Evolutionary conservation across 805 yeast species (phyloP).

Genomic region (Ogataea trehaloabstinens): DNA sequence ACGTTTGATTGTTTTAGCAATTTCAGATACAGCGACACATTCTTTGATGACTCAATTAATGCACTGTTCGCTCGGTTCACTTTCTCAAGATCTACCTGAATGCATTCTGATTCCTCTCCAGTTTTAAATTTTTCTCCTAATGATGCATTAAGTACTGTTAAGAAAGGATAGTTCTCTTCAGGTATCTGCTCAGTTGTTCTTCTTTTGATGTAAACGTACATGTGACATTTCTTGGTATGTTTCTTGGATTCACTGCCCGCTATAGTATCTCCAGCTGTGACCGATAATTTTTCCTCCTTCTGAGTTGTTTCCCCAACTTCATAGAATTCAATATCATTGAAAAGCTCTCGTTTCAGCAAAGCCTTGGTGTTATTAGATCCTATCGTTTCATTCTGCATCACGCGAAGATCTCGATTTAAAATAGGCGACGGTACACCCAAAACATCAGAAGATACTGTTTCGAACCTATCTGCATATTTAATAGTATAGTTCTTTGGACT

Average conservation of each 20-base stretch:
- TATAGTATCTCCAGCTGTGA: conserved; percentile 1
- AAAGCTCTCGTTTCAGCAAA: conserved; percentile 19
- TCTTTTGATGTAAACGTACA: conserved; percentile 28
- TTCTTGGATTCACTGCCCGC: not conserved
- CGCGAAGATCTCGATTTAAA: conserved; percentile 26
- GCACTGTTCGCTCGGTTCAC: conserved; percentile 29
- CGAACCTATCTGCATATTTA: conserved; percentile 10
- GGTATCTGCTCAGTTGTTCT: conserved; percentile 20
- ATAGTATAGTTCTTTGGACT: conserved; percentile 12
- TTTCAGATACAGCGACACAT: conserved; percentile 27
- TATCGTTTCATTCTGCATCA: conserved; percentile 26
- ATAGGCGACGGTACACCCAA: conserved; percentile 30
- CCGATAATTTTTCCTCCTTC: not conserved
- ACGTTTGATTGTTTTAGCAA: conserved; percentile 28
- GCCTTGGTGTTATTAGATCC: conserved; percentile 20
- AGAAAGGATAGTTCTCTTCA: conserved; percentile 27
- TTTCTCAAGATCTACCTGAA: conserved; percentile 25
- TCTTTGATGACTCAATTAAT: conserved; percentile 23
- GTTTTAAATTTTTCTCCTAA: conserved; percentile 14
- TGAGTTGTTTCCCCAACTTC: conserved; percentile 17
- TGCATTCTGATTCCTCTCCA: conserved; percentile 4
- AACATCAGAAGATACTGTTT: conserved; percentile 9
- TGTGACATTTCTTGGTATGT: conserved; percentile 21
- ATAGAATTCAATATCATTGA: conserved; percentile 30
- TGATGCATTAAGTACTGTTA: conserved; percentile 21